phyloP scores from a whole-genome alignment of 2,329 filamentous ascomycete species.

The Microthyrium microscopicum region DNA sequence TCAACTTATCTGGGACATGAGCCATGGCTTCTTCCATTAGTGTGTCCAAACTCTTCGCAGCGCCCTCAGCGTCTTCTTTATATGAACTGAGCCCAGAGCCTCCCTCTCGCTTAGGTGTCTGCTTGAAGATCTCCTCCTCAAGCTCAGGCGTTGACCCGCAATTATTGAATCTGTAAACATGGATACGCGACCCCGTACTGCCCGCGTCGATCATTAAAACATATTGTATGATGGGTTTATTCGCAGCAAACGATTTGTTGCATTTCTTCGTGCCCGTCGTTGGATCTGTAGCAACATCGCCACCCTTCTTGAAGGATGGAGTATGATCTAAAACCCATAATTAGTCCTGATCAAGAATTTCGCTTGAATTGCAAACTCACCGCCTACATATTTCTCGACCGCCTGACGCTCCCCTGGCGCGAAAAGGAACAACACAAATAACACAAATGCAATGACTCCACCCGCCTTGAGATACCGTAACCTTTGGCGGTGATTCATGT shows the following conservation, averaged over 20 bases:
- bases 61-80: conserved; percentile 67
- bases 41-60: conserved; percentile 75
- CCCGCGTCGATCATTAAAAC: conserved; percentile 98
- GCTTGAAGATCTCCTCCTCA: conserved; percentile 81
- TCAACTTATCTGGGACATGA: conserved; percentile 72
- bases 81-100: conserved; percentile 73
- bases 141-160: conserved; percentile 90
- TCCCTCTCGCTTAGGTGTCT: conserved; percentile 74
- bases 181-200: conserved; percentile 92
- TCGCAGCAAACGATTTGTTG: conserved; percentile 64
- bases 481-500: conserved; percentile 46
- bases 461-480: conserved; percentile 45
- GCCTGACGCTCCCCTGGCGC: conserved; percentile 21
- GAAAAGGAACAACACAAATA: conserved; percentile 41
- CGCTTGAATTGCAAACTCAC: not conserved
- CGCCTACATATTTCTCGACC: conserved; percentile 5
- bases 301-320: conserved; percentile 2
- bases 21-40: conserved; percentile 76
- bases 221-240: conserved; percentile 92
- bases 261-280: conserved; percentile 58
- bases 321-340: not conserved
- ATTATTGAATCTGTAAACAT: conserved; percentile 99
- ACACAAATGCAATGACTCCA: conserved; percentile 39
- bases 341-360: not conserved
- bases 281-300: conserved; percentile 24